Evolutionary conservation across 805 yeast genomes (phyloP).

Genomic region (Lachancea quebecensis): DNA sequence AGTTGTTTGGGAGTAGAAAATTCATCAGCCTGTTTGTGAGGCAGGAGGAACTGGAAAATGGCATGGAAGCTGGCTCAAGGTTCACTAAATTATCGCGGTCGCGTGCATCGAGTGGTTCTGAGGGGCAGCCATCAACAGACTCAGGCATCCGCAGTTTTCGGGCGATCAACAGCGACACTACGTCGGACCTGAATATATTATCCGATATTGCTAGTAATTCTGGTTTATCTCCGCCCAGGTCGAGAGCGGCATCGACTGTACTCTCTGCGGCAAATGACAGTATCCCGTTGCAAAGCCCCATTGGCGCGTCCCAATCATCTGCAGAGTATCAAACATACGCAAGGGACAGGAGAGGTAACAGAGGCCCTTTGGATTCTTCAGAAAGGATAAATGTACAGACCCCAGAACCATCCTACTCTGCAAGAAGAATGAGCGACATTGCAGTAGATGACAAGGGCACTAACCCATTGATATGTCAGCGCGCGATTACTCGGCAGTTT

Average conservation of each 20-base stretch:
- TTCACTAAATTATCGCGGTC: slow-evolving; percentile 10
- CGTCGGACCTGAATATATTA: slow-evolving; percentile 2
- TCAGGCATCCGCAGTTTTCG: background rate
- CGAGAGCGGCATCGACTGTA: background rate
- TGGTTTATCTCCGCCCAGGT: background rate
- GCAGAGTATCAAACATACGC: background rate
- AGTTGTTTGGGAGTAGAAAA: slow-evolving; percentile 23
- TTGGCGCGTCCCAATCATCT: background rate
- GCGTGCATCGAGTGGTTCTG: slow-evolving; percentile 1
- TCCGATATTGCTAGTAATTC: slow-evolving; percentile 13
- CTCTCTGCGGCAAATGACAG: background rate
- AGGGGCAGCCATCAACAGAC: background rate
- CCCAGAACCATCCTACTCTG: slow-evolving; percentile 4
- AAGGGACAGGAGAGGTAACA: background rate
- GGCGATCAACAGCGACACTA: background rate
- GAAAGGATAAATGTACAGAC: background rate
- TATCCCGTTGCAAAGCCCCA: background rate
- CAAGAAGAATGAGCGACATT: background rate
- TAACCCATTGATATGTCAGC: slow-evolving; percentile 12
- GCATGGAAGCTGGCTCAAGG: slow-evolving; percentile 14
- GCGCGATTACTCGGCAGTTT: slow-evolving; percentile 18
- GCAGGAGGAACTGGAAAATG: slow-evolving; percentile 15
- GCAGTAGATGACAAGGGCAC: background rate
- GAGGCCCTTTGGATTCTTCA: background rate
- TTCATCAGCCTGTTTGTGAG: slow-evolving; percentile 17